phyloP scores from a whole-genome alignment of 2,329 filamentous ascomycete species.

The Cadophora malorum region DNA sequence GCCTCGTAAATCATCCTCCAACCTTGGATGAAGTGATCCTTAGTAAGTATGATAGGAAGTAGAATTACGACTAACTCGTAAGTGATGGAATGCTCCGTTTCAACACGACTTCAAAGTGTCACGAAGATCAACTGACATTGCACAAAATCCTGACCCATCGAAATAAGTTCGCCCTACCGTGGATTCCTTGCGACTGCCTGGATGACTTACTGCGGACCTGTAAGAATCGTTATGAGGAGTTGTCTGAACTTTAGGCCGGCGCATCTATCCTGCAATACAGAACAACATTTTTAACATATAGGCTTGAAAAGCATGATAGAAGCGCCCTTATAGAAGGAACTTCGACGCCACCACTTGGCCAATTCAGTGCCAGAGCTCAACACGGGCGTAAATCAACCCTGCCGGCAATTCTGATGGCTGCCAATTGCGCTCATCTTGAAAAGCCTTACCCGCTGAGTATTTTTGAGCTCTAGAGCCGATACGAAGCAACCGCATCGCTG shows the following conservation, averaged over 20 bases:
- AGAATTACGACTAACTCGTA: not conserved
- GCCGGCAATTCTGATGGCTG: not conserved
- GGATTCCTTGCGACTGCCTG: not conserved
- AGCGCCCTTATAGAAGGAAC: not conserved
- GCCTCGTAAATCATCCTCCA: not conserved
- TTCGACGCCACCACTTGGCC: not conserved
- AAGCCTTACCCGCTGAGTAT: not conserved
- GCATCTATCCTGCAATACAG: not conserved
- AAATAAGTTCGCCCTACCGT: too few relatives aligned
- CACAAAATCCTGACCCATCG: too few relatives aligned
- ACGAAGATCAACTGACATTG: not conserved
- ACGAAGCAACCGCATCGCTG: not conserved
- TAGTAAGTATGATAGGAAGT: not conserved
- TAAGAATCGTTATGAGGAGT: not conserved
- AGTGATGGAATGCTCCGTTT: not conserved
- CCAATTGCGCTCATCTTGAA: not conserved
- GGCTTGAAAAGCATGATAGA: not conserved
- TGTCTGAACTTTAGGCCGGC: too few relatives aligned
- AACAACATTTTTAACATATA: not conserved
- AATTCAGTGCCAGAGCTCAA: not conserved
- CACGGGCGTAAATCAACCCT: not conserved
- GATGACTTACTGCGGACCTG: too few relatives aligned
- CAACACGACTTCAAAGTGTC: not conserved
- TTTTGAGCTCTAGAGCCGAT: not conserved
- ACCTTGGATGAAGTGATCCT: not conserved